Evolutionary conservation across 768 basidiomycete genomes (phyloP), one percentile per base, ranked within the genome.

Genomic region (Leccinum aurantiacum): DNA sequence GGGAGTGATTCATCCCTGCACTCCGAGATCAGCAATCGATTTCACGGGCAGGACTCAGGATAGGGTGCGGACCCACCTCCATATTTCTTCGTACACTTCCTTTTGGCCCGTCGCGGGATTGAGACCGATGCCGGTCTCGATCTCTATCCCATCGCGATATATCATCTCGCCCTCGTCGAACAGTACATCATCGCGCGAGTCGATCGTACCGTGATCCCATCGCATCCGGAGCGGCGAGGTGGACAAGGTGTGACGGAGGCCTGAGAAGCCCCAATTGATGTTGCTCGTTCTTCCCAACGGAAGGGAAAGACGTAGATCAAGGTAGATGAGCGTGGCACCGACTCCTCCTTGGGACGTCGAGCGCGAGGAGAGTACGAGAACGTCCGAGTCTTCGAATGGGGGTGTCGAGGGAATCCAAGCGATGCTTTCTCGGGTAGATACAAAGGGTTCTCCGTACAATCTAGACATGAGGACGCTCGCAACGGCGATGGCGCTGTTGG

Each of bases 361-460:
- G 8, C 69, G 69, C 29, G 69, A 70, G 13, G 63, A 72, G n/a
- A 70, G 57, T 31, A 72, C 69, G 25, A 72, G 65, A 24, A 72
- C 71, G 24, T 65, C 63, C 3, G 65, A 70, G 50, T 70, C 69
- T 56, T 72, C 71, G 51, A 55, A 72, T 31, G 60, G 27, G 13
- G 60, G 60, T 11, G 55, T 44, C 10, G 54, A 65, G 11, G 63
- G 58, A 46, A 63, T 52, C 68, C 68, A 70, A 25, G 69, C 60
- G 22, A 70, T 70, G 49, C 55, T 70, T 35, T 70, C 47, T 24
- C 71, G 69, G 1, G 14, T 48, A 6, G 63, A 65, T 47, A 70
- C 50, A 47, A 63, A 70, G 0, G 71, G 68, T 19, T 64, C 38
- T 24, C 63, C 68, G 38, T 62, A 50, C 37, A 69, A 19, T 6